Percentiles rank a stretch among this genome's conserved stretches.
phyloP scores from a whole-genome alignment of 441 rosid species.

The Corymbia citriodora region DNA sequence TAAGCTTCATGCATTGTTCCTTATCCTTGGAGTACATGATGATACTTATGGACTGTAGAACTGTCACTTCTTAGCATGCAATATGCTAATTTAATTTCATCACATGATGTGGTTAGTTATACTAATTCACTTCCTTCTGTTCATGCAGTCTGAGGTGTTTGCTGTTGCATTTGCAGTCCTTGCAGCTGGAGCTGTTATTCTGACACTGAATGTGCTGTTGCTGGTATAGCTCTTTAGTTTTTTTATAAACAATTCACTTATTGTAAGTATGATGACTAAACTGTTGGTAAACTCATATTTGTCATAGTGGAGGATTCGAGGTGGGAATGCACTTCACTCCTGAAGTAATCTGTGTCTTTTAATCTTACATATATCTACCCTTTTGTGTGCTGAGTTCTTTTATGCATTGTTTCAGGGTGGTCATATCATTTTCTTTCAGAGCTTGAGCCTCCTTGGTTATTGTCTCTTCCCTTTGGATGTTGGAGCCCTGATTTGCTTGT shows the following conservation, averaged over 20 bases:
- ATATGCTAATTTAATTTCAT: not conserved
- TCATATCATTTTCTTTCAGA: constrained; percentile 90
- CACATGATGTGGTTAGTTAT: not conserved
- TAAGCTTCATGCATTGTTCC: not conserved
- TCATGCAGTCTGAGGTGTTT: constrained; percentile 81
- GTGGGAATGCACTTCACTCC: not conserved
- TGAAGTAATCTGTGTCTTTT: not conserved
- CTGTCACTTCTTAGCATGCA: not conserved
- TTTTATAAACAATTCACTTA: not conserved
- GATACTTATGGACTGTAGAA: not conserved
- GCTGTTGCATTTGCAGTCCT: constrained; percentile 97
- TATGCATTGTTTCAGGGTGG: constrained; percentile 61
- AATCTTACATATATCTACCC: not conserved
- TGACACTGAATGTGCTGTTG: constrained; percentile 86
- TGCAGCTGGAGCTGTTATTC: constrained; percentile 89
- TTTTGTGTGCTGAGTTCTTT: not conserved
- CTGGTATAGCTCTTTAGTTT: constrained; percentile 42
- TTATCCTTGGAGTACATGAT: not conserved
- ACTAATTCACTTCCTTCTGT: not conserved
- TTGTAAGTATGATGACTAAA: not conserved
- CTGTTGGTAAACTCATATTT: not conserved
- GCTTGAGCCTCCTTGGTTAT: constrained; percentile 82
- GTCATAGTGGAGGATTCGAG: not conserved
- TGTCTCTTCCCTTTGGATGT: constrained; percentile 91
- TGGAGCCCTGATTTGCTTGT: constrained; percentile 81